Conservation (phyloP, 306 rosid genomes). For the Vigna mungo region DNA sequence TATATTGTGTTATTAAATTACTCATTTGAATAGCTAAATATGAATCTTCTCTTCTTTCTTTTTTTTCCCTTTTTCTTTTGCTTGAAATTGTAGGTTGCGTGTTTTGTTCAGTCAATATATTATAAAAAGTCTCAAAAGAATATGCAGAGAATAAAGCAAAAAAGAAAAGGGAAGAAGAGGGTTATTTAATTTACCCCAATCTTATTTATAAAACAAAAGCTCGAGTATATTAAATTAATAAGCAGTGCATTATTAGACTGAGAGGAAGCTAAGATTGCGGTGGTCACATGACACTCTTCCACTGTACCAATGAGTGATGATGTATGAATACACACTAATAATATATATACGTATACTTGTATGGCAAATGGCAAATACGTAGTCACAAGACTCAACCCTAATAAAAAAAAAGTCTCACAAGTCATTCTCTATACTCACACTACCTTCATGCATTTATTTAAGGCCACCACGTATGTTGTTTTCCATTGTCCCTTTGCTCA, state of each 20-base stretch:
- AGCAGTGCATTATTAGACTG: constrained; percentile 48
- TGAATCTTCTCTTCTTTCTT: constrained; percentile 41
- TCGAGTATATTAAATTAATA: constrained; percentile 12
- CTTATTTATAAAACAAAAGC: neutral
- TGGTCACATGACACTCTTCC: constrained; percentile 62
- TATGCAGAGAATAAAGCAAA: constrained; percentile 48
- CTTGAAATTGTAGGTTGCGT: constrained; percentile 23
- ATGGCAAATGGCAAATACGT: neutral
- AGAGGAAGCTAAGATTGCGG: constrained; percentile 66
- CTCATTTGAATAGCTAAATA: constrained; percentile 27
- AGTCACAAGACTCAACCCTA: neutral
- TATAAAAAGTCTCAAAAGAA: constrained; percentile 36
- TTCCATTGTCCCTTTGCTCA: neutral
- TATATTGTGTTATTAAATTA: constrained; percentile 32
- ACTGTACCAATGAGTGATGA: constrained; percentile 39
- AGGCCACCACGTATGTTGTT: constrained; percentile 4
- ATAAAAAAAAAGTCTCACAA: neutral
- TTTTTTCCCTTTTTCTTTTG: constrained; percentile 20
- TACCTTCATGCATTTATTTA: constrained; percentile 34
- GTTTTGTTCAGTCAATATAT: constrained; percentile 31
- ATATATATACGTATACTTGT: too few species aligned
- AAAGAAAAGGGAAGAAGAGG: constrained; percentile 13
- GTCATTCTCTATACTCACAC: constrained; percentile 17
- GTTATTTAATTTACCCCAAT: constrained; percentile 22
- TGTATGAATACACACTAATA: neutral